phyloP scores from a whole-genome alignment of 2,329 filamentous ascomycete genomes.

The Paradendryphiella salina region DNA sequence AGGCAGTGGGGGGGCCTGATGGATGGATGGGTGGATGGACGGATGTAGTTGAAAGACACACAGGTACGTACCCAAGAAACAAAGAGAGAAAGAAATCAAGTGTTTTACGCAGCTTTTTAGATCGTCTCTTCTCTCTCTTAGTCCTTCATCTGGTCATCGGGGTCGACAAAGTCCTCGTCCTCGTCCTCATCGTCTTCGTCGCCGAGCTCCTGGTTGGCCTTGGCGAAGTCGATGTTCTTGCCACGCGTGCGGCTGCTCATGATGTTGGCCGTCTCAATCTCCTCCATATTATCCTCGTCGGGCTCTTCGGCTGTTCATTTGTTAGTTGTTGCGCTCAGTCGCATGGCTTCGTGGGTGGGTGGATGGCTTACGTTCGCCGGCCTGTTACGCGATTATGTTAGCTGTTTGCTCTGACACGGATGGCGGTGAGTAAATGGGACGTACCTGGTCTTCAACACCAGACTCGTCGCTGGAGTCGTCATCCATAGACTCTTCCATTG shows the following conservation, averaged over 20 bases:
- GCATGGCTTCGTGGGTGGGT: constrained; percentile 9
- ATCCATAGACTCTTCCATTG: constrained; percentile 74
- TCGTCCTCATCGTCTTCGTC: constrained; percentile 79
- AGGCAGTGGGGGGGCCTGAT: background rate
- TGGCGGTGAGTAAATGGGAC: constrained; percentile 31
- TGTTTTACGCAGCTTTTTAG: background rate
- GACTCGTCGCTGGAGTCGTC: constrained; percentile 71
- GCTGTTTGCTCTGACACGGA: constrained; percentile 22
- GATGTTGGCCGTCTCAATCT: constrained; percentile 90
- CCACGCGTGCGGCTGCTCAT: constrained; percentile 83
- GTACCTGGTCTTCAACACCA: constrained; percentile 61
- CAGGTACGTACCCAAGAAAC: constrained; percentile 26
- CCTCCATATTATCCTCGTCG: constrained; percentile 81
- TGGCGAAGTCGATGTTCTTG: constrained; percentile 88
- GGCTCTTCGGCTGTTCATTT: constrained; percentile 59
- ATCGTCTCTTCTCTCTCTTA: constrained; percentile 28
- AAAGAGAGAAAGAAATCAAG: constrained; percentile 9
- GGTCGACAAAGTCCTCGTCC: constrained; percentile 67
- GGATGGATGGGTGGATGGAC: too few species aligned
- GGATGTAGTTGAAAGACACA: background rate
- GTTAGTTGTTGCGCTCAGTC: constrained; percentile 22
- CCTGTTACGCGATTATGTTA: constrained; percentile 33
- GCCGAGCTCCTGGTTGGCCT: constrained; percentile 79
- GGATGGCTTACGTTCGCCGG: constrained; percentile 43
- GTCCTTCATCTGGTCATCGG: constrained; percentile 72